Evolutionary conservation across 805 yeast species (phyloP).

Genomic region (Suhomyces sp.): DNA sequence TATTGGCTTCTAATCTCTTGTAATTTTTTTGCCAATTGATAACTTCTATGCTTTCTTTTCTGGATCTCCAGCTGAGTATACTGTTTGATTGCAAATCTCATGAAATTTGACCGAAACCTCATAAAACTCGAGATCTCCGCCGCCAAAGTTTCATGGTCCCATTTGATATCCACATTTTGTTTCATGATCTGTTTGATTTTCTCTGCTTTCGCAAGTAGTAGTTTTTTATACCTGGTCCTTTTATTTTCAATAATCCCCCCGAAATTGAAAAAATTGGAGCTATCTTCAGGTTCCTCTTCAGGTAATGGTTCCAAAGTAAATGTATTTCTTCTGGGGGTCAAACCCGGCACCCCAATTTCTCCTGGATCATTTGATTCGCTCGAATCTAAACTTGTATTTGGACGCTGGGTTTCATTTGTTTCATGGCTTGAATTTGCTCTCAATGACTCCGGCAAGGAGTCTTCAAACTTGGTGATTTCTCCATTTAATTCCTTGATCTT

Average conservation of each 20-base stretch:
- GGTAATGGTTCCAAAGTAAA: conserved; percentile 14
- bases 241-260: conserved; percentile 51
- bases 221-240: conserved; percentile 46
- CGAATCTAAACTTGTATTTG: background rate
- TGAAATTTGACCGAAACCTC: conserved; percentile 46
- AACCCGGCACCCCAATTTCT: conserved; percentile 2
- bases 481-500: conserved; percentile 26
- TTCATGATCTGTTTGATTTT: conserved; percentile 41
- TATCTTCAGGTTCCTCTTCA: conserved; percentile 14
- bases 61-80: conserved; percentile 16
- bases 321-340: conserved; percentile 15
- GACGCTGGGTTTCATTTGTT: background rate
- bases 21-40: background rate
- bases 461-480: conserved; percentile 31
- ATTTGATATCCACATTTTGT: conserved; percentile 47
- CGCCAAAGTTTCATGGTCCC: conserved; percentile 62
- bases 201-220: conserved; percentile 40
- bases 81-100: conserved; percentile 36
- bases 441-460: too few species aligned
- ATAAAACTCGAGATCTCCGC: conserved; percentile 61
- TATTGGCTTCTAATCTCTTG: background rate
- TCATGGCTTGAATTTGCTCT: background rate
- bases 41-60: conserved; percentile 16
- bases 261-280: conserved; percentile 31
- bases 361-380: background rate